Evolutionary conservation across 2,329 filamentous ascomycete genomes (phyloP), one percentile per base, ranked within the genome.

Genomic region (Diaporthe capsici): DNA sequence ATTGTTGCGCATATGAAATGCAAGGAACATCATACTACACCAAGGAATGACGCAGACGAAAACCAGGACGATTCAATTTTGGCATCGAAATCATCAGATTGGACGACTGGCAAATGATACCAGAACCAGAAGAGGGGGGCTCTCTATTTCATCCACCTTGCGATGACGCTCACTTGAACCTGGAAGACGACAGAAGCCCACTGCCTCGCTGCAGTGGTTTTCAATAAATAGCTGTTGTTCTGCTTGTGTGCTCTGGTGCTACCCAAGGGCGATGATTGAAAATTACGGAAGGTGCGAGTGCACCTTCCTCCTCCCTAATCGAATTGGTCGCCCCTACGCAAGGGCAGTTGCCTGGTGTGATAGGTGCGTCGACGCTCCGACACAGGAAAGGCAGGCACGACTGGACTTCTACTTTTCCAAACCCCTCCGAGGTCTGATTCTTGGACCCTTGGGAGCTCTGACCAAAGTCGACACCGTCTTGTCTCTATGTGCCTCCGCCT

Each of bases 1-100:
- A 7, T 73, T 83, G 58, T 53, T 77, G 65, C 55, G 63, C 28
- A 76, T 76, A n/a, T 72, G 51, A 42, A n/a, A 1, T 5, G 13
- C 39, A 15, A 65, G 60, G 58, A 39, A 4, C 2, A 55, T 17
- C 13, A 22, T 22, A 34, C 55, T 7, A 17, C 25, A 8, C 53
- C 15, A 17, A 5, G 7, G 12, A 15, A 28, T 12, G n/a, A 55
- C 4, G 4, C 6, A 28, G 13, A 55, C 4, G 25, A 31, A 10
- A 4, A 15, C 4, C 13, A 25, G 53, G 25, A 57, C 5, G 13
- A 8, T 53, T 28, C n/a, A 5, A 13, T 25, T 12, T 53, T 53
- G n/a, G 13, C 49, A 53, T 25, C 10, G 12, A n/a, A 53, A 28
- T 6, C 1, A 53, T 25, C n/a, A 25, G n/a, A 28, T 28, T 25